Evolutionary conservation across 176 grass and related monocot species (phyloP).

Genomic region (Guadua angustifolia): DNA sequence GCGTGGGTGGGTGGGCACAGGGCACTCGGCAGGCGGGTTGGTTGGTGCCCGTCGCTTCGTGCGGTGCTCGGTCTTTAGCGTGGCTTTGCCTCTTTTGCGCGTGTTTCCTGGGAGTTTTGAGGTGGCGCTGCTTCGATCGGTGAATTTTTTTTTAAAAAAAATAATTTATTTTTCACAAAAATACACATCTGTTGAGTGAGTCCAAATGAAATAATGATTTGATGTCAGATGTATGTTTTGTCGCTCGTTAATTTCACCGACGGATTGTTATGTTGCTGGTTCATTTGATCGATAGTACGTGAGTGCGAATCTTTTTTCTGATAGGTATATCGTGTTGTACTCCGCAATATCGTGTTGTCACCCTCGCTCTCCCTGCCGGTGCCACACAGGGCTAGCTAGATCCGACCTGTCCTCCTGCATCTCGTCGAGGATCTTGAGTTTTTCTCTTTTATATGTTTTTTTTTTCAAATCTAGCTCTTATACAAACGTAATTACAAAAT

Average conservation of each 20-base stretch:
- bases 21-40: not conserved
- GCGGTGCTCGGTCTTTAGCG: not conserved
- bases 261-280: too few species aligned
- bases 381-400: not conserved
- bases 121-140: not conserved
- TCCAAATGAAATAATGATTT: too few species aligned
- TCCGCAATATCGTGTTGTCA: constrained; percentile 33
- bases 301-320: constrained; percentile 37
- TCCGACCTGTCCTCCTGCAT: not conserved
- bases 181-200: too few species aligned
- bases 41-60: not conserved
- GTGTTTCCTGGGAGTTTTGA: not conserved
- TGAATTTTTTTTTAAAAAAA: too few species aligned
- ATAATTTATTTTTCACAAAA: too few species aligned
- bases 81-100: not conserved
- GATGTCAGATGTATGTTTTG: too few species aligned
- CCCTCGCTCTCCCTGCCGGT: not conserved
- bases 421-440: not conserved
- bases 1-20: not conserved
- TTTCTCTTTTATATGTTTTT: too few species aligned
- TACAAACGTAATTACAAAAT: too few species aligned
- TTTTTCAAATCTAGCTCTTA: too few species aligned
- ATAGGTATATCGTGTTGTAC: not conserved
- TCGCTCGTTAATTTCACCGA: too few species aligned
- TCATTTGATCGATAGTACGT: not conserved